Conservation (phyloP, 2,329 filamentous ascomycete species). For the Raffaelea deltoideospora region DNA sequence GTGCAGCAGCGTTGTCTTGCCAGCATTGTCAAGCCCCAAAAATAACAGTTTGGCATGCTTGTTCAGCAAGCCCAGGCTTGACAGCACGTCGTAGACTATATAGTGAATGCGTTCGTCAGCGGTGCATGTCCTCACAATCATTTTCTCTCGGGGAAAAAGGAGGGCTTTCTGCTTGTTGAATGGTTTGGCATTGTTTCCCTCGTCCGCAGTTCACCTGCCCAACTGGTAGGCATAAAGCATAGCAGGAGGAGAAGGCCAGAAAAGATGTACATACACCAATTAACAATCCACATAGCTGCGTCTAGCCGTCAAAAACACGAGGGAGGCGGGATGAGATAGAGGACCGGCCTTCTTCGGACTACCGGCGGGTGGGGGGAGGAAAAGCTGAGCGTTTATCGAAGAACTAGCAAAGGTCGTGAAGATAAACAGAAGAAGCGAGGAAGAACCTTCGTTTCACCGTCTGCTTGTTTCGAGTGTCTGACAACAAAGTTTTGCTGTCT, state of each 20-base stretch:
- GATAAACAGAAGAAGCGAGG: too few relatives aligned
- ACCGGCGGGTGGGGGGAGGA: too few relatives aligned
- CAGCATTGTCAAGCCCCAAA: conserved; percentile 84
- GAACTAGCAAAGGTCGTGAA: not conserved
- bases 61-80: conserved; percentile 76
- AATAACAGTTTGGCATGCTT: conserved; percentile 94
- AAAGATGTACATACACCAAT: conserved; percentile 62
- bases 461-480: too few relatives aligned
- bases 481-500: too few relatives aligned
- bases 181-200: too few relatives aligned
- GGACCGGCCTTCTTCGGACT: too few relatives aligned
- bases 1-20: conserved; percentile 85
- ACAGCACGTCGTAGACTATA: conserved; percentile 76
- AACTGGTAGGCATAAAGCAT: too few relatives aligned
- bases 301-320: not conserved
- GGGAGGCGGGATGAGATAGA: too few relatives aligned
- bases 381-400: not conserved
- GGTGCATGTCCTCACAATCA: not conserved
- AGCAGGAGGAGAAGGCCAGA: not conserved
- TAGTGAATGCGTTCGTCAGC: too few relatives aligned
- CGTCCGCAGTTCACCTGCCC: too few relatives aligned
- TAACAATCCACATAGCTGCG: conserved; percentile 73
- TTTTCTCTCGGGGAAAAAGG: conserved; percentile 1
- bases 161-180: too few relatives aligned
- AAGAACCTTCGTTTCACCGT: too few relatives aligned